Evolutionary conservation across 768 basidiomycete genomes (phyloP), one percentile per base, ranked within the genome.

Genomic region (Russula foetens): DNA sequence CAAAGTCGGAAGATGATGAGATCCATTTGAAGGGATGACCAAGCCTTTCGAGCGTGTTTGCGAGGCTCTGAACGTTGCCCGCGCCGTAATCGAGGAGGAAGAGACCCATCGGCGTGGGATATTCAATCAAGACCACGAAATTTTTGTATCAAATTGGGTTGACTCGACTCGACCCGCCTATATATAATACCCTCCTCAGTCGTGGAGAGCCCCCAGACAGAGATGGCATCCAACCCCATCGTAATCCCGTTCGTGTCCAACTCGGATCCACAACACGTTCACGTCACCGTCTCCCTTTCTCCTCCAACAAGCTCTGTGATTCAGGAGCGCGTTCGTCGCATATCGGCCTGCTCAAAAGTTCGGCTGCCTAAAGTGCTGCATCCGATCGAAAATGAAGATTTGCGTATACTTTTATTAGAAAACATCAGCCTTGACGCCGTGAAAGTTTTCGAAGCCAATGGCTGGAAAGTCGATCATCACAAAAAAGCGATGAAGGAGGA

Each of bases 71-170:
- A 48, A 93, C 91, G 70, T 94, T 98, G 23, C 95, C 95, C 53
- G 95, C 95, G 72, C 95, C 95, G 71, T 98, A 97, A 73, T 98
- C 96, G 65, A 98, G 86, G 68, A 98, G 83, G 74, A 85, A 98
- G 65, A 97, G 84, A 60, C 71, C 74, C 81, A 81, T 82, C 51
- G 24, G 55, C 59, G 63, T 62, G 60, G 52, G 49, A 63, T 17
- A 50, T 11, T 12, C 11, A 31, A 33, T 7, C 15, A 9, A 4
- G 48, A 33, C 31, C 31, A 9, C 8, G 19, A 51, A 51, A 38
- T 6, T 51, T 51, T 51, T 33, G 24, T 5, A 33, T 4, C 31
- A 33, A 33, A 33, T 33, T 35, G 8, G 28, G 6, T 11, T 51
- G 50, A 51, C 50, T 51, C 50, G 48, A 49, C 29, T 28, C 2